Conservation (phyloP, 75 land plant species). For the Isoetes taiwanensis region DNA sequence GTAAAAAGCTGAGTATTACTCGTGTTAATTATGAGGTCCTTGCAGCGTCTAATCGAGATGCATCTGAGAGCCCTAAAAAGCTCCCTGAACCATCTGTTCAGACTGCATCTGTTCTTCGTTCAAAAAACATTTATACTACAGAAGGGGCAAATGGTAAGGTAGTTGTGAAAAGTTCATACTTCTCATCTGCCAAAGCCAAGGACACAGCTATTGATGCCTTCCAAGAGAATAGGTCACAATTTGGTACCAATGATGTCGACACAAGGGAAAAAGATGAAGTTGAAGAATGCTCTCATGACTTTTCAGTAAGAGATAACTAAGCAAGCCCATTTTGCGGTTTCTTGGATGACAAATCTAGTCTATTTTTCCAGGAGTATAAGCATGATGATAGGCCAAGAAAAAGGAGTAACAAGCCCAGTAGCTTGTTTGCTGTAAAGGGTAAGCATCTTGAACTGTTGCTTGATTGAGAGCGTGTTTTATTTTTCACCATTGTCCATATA, state of each 20-base stretch:
- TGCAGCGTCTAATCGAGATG: too few species aligned
- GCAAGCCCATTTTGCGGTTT: background rate
- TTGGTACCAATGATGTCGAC: background rate
- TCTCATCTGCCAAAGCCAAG: too few species aligned
- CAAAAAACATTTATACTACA: too few species aligned
- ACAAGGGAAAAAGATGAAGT: background rate
- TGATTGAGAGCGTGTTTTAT: background rate
- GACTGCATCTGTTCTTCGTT: too few species aligned
- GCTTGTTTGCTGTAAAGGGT: constrained; percentile 12
- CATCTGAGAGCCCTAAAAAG: too few species aligned
- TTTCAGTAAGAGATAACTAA: background rate
- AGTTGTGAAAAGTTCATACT: too few species aligned
- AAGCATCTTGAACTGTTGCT: background rate
- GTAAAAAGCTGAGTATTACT: too few species aligned
- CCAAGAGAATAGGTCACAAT: too few species aligned
- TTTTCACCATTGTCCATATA: background rate
- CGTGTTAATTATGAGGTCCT: too few species aligned
- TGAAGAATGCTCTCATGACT: background rate
- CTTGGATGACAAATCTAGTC: background rate
- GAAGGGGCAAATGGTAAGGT: too few species aligned
- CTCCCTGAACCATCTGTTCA: too few species aligned
- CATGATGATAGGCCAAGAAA: background rate
- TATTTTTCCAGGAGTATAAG: background rate
- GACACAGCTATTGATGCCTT: too few species aligned
- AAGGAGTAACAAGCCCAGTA: background rate